phyloP scores from a whole-genome alignment of 1,284 basidiomycete genomes.

The Coniferiporia sulphurascens region DNA sequence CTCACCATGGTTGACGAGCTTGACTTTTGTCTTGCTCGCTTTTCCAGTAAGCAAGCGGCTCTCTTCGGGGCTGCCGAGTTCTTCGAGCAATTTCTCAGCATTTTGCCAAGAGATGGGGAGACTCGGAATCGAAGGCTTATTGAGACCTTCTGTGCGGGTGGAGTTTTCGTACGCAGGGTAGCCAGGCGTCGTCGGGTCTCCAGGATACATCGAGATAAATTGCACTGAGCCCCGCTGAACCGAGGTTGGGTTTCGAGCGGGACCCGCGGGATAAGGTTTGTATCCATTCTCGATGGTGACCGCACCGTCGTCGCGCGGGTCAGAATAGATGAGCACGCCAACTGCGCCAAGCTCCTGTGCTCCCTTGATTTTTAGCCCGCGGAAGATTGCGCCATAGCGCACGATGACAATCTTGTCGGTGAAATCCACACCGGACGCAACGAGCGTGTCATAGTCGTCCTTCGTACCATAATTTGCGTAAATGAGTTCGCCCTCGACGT shows the following conservation, averaged over 20 bases:
- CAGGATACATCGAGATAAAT: slow-evolving; percentile 77
- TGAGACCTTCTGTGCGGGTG: slow-evolving; percentile 61
- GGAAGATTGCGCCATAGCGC: slow-evolving; percentile 78
- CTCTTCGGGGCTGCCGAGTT: slow-evolving; percentile 40
- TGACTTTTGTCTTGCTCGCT: slow-evolving; percentile 43
- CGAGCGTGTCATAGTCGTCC: slow-evolving; percentile 69
- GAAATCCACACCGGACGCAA: slow-evolving; percentile 61
- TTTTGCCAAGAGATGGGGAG: slow-evolving; percentile 73
- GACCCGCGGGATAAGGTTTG: slow-evolving; percentile 76
- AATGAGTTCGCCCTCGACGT: slow-evolving; percentile 64
- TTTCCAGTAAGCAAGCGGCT: slow-evolving; percentile 42
- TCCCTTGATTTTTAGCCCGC: slow-evolving; percentile 81
- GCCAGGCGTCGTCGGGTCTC: slow-evolving; percentile 85
- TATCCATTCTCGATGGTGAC: slow-evolving; percentile 79
- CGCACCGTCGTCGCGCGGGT: slow-evolving; percentile 84
- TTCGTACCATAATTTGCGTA: slow-evolving; percentile 82
- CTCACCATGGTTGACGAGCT: slow-evolving; percentile 59
- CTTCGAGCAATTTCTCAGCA: slow-evolving; percentile 54
- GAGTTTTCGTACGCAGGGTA: slow-evolving; percentile 83
- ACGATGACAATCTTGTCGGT: slow-evolving; percentile 80
- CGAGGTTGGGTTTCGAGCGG: slow-evolving; percentile 79
- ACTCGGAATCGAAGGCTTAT: slow-evolving; percentile 81
- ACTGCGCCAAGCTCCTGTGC: slow-evolving; percentile 81
- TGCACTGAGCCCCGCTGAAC: slow-evolving; percentile 89
- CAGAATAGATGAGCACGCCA: slow-evolving; percentile 78